Percentiles rank a stretch among this genome's conserved stretches.
These are phyloP conservation scores for Umbelopsis ramanniana DNA, from an alignment of 192 early-diverging fungal species.

Conservation along the genomic window DNA sequence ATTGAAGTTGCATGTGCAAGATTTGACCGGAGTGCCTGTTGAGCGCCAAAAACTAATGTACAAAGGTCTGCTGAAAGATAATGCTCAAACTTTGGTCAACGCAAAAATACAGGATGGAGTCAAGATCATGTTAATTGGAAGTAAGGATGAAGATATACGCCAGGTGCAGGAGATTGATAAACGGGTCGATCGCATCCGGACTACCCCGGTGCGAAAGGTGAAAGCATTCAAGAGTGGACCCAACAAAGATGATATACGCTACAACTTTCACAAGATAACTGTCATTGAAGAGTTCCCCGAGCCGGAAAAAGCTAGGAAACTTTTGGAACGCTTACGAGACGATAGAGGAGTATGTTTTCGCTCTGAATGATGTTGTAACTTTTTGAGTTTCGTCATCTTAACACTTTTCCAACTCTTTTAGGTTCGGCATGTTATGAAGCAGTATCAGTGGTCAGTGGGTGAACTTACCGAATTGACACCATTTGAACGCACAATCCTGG, in stretches of 20 bases:
- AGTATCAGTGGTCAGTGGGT: constrained; percentile 70
- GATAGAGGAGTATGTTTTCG: constrained; percentile 55
- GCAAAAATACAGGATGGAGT: constrained; percentile 32
- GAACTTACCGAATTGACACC: constrained; percentile 73
- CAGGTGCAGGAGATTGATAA: constrained; percentile 36
- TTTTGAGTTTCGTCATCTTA: background rate
- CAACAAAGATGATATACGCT: constrained; percentile 34
- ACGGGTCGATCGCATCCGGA: constrained; percentile 14
- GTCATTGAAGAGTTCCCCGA: constrained; percentile 61
- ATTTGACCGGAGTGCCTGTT: constrained; percentile 39
- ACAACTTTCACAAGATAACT: constrained; percentile 63
- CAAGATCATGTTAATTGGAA: constrained; percentile 64
- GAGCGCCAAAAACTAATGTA: constrained; percentile 58
- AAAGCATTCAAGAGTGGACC: background rate
- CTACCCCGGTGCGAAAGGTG: constrained; percentile 4
- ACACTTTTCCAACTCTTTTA: background rate
- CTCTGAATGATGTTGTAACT: constrained; percentile 36
- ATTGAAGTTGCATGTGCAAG: constrained; percentile 46
- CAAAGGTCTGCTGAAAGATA: constrained; percentile 45
- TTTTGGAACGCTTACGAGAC: constrained; percentile 69
- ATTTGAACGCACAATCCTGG: constrained; percentile 65
- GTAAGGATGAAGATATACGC: constrained; percentile 41
- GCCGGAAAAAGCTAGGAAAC: constrained; percentile 52
- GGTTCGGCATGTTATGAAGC: constrained; percentile 57
- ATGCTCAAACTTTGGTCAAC: constrained; percentile 22